Conservation (phyloP, 306 rosid genomes). For the Sphenostylis stenocarpa region DNA sequence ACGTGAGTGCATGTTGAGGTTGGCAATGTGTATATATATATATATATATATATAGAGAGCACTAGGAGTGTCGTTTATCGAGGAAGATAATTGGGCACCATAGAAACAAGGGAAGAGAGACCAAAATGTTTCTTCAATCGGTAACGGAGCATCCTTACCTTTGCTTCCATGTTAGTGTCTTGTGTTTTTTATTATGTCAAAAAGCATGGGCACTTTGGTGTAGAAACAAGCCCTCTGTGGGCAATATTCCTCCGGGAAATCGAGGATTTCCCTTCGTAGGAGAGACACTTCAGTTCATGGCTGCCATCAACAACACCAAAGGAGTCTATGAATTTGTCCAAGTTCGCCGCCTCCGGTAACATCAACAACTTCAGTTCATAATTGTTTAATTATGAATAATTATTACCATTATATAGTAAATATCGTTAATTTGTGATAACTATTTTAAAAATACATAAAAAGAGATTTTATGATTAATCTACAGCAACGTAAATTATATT, state of each 20-base stretch:
- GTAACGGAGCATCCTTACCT: conserved; percentile 19
- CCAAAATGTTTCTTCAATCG: conserved; percentile 47
- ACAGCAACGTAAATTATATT: no score
- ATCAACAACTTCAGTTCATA: no score
- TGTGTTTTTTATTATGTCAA: conserved; percentile 24
- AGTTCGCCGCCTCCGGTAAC: conserved; percentile 62
- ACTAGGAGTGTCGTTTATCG: not conserved
- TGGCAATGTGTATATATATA: not conserved
- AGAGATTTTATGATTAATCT: no score
- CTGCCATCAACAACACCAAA: conserved; percentile 63
- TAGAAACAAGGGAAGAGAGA: not conserved
- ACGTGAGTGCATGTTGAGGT: not conserved
- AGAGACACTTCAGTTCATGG: conserved; percentile 90
- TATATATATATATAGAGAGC: no score
- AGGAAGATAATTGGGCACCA: not conserved
- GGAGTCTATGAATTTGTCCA: conserved; percentile 81
- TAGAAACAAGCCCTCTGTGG: conserved; percentile 22
- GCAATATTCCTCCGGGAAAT: conserved; percentile 61
- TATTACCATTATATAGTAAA: no score
- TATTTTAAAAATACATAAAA: no score
- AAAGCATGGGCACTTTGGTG: conserved; percentile 8
- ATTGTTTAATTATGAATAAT: no score
- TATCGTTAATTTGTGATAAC: no score
- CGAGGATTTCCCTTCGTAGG: conserved; percentile 68
- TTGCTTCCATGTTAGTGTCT: conserved; percentile 26